phyloP scores from a whole-genome alignment of 2,329 filamentous ascomycete species.

The Tolypocladium pustulatum region DNA sequence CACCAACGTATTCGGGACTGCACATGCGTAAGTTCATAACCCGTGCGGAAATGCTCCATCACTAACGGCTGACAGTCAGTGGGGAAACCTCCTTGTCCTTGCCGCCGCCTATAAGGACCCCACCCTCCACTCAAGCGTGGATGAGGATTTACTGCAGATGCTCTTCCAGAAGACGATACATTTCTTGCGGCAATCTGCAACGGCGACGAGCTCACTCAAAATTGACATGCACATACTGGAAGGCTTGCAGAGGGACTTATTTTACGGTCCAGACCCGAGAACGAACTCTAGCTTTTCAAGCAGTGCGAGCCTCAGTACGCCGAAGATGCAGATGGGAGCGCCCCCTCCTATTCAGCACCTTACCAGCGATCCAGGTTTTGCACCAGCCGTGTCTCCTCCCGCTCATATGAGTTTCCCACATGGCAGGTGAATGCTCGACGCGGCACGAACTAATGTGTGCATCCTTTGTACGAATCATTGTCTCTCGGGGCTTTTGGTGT shows the following conservation, averaged over 20 bases:
- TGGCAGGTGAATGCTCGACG: background rate
- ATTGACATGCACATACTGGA: slow-evolving; percentile 67
- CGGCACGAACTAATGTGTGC: background rate
- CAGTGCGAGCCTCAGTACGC: slow-evolving; percentile 17
- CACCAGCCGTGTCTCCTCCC: background rate
- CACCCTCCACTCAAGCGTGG: slow-evolving; percentile 47
- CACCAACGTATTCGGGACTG: slow-evolving; percentile 93
- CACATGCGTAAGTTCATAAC: slow-evolving; percentile 72
- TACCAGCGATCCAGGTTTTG: background rate
- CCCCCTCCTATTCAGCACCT: slow-evolving; percentile 2
- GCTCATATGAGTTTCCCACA: background rate
- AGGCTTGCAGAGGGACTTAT: slow-evolving; percentile 38
- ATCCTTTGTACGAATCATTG: background rate
- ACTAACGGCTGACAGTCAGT: slow-evolving; percentile 56
- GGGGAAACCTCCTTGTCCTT: slow-evolving; percentile 88
- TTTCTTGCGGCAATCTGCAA: slow-evolving; percentile 60
- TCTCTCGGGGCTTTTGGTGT: background rate
- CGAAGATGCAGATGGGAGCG: slow-evolving; percentile 9
- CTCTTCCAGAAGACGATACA: slow-evolving; percentile 65
- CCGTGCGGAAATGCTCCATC: background rate
- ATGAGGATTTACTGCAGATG: slow-evolving; percentile 39
- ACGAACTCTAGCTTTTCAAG: slow-evolving; percentile 33
- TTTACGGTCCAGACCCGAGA: slow-evolving; percentile 17
- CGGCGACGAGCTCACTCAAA: slow-evolving; percentile 63
- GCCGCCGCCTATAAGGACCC: slow-evolving; percentile 67